These are phyloP conservation scores for Oenanthe sinensis DNA, from an alignment of 129 eudicot species.

Conservation along the genomic window DNA sequence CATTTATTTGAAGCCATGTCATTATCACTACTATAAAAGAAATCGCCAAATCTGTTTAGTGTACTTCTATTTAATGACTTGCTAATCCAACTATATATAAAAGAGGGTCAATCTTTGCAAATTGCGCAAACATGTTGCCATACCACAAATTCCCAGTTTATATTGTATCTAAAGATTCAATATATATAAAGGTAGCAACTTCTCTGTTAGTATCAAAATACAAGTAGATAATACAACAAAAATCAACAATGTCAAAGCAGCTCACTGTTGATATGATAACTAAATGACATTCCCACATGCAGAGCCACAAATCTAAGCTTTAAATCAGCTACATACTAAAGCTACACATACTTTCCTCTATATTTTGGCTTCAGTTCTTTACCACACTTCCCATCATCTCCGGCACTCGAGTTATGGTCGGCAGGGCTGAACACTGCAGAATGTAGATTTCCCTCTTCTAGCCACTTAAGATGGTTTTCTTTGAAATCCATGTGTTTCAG, in stretches of 20 bases:
- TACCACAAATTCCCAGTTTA: background rate
- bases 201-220: background rate
- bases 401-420: constrained; percentile 25
- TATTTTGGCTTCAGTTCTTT: constrained; percentile 78
- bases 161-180: background rate
- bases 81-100: too few relatives aligned
- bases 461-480: constrained; percentile 88
- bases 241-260: background rate
- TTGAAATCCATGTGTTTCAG: constrained; percentile 65
- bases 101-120: background rate
- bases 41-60: too few relatives aligned
- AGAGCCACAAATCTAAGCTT: background rate
- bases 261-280: background rate
- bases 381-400: constrained; percentile 29
- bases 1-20: too few relatives aligned
- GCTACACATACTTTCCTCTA: constrained; percentile 86
- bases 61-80: too few relatives aligned
- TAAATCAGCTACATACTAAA: background rate
- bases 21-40: too few relatives aligned
- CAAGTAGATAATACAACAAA: constrained; percentile 5
- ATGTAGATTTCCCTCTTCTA: constrained; percentile 92
- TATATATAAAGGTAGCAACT: background rate
- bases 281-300: background rate
- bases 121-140: background rate
- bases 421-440: constrained; percentile 74